phyloP scores from a whole-genome alignment of 768 basidiomycete species.

The Russula compacta region DNA sequence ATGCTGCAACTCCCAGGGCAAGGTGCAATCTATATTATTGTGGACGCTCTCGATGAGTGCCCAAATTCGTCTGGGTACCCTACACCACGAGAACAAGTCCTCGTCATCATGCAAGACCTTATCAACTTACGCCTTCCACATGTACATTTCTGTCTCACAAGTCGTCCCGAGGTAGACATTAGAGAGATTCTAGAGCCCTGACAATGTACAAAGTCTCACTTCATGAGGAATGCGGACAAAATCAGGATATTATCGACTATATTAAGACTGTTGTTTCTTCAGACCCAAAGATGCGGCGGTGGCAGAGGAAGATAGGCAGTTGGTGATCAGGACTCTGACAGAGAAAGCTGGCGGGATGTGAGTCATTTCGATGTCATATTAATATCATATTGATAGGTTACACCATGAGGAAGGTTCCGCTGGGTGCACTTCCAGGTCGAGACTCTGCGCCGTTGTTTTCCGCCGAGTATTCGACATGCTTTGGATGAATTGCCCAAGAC shows the following conservation, averaged over 20 bases:
- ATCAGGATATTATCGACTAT: neutral
- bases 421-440: neutral
- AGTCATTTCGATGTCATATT: neutral
- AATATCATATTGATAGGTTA: neutral
- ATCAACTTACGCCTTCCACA: neutral
- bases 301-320: neutral
- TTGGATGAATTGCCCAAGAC: neutral
- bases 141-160: neutral
- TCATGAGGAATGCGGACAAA: neutral
- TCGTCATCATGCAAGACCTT: neutral
- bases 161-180: neutral
- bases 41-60: neutral
- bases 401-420: neutral
- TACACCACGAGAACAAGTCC: neutral
- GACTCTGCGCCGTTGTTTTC: neutral
- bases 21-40: neutral
- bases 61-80: neutral
- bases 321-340: neutral
- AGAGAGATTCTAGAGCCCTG: neutral
- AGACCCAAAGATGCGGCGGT: neutral
- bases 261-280: neutral
- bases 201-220: neutral
- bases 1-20: neutral
- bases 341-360: neutral
- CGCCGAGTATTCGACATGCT: neutral